These are phyloP conservation scores for Brassica rapa DNA, from an alignment of 345 rosid species.

Conservation along the genomic window DNA sequence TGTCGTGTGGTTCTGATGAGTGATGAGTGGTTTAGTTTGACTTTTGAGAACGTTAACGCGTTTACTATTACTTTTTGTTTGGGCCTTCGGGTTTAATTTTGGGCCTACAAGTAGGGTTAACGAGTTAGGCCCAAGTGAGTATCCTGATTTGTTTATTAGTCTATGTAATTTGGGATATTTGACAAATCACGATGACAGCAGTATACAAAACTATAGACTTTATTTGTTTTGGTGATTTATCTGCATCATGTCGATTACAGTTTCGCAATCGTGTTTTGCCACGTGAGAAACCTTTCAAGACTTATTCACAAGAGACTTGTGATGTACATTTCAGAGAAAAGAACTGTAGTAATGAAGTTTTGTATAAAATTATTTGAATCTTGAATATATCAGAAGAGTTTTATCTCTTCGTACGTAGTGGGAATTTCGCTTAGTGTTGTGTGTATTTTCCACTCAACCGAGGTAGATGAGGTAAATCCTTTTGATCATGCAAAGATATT, in stretches of 20 bases:
- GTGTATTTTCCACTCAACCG: neutral
- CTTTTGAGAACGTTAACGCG: neutral
- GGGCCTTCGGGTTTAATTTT: neutral
- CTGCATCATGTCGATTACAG: neutral
- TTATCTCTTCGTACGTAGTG: slow-evolving; percentile 17
- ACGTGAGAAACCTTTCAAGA: neutral
- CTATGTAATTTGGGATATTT: neutral
- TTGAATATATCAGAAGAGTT: neutral
- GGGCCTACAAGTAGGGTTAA: neutral
- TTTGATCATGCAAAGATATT: no score
- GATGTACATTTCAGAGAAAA: neutral
- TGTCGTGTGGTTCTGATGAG: neutral
- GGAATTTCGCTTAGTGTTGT: neutral
- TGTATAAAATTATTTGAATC: neutral
- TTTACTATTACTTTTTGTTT: neutral
- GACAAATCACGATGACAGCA: neutral
- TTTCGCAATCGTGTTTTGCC: neutral
- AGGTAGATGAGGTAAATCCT: neutral
- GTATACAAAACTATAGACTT: neutral
- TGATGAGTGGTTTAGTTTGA: slow-evolving; percentile 11
- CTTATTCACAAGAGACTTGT: neutral
- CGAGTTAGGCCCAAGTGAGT: neutral
- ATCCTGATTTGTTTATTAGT: neutral
- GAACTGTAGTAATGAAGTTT: no score
- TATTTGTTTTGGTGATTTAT: neutral